A percentile compares a stretch with the other conserved stretches of the same genome.
Evolutionary conservation across 139 green algal genomes (phyloP).

Genomic region (Chlorella sp.): DNA sequence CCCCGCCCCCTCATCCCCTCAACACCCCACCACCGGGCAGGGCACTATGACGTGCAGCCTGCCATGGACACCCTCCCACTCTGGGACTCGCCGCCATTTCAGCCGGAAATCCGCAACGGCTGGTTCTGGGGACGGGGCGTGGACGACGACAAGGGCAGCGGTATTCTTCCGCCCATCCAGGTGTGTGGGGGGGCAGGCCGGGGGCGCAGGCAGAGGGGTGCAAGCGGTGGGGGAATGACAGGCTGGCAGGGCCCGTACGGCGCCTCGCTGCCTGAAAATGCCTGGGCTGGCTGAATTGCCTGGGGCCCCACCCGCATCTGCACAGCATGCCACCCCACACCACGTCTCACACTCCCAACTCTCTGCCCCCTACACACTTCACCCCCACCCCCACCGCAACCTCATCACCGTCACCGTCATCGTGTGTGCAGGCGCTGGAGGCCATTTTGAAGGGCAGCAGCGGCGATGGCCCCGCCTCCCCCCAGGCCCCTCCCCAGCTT

Average conservation of each 20-base stretch:
- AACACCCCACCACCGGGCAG: background rate
- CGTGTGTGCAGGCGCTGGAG: conserved; percentile 50
- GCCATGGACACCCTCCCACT: conserved; percentile 60
- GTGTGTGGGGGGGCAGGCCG: background rate
- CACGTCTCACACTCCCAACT: background rate
- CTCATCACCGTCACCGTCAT: too few relatives aligned
- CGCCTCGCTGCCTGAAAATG: too few relatives aligned
- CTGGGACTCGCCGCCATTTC: conserved; percentile 67
- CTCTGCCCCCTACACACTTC: too few relatives aligned
- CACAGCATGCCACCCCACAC: background rate
- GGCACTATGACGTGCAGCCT: conserved; percentile 78
- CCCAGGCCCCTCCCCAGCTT: background rate
- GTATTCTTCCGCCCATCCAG: conserved; percentile 60
- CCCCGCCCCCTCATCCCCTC: too few relatives aligned
- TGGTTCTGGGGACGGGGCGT: conserved; percentile 66
- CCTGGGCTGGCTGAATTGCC: too few relatives aligned
- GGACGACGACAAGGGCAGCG: conserved; percentile 70
- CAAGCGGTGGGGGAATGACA: background rate
- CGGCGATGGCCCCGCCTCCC: background rate
- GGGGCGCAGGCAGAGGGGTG: background rate
- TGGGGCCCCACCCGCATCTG: too few relatives aligned
- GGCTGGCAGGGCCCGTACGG: background rate
- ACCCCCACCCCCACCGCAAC: too few relatives aligned
- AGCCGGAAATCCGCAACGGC: conserved; percentile 44
- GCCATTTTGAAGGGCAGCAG: conserved; percentile 35